phyloP scores from a whole-genome alignment of 352 stramenopile genomes.

The Phytopythium kandeliae region DNA sequence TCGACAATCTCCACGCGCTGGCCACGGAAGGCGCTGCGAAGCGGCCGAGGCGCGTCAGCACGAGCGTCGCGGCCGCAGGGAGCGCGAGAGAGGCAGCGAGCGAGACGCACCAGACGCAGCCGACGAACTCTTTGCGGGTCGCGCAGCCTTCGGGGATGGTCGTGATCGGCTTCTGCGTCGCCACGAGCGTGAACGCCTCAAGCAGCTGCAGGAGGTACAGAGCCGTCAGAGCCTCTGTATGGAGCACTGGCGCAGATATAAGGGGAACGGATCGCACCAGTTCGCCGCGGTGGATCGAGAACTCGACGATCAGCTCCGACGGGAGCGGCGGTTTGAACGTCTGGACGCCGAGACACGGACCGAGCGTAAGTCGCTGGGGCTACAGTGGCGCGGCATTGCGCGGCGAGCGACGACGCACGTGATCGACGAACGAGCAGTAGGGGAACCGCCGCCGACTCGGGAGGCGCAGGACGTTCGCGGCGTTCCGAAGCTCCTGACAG shows the following conservation, averaged over 20 bases:
- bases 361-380: too few relatives aligned
- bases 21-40: slow-evolving; percentile 48
- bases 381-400: background rate
- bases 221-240: too few relatives aligned
- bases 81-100: too few relatives aligned
- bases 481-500: slow-evolving; percentile 62
- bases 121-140: slow-evolving; percentile 78
- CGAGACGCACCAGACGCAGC: slow-evolving; percentile 63
- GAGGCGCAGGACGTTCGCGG: slow-evolving; percentile 63
- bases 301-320: slow-evolving; percentile 73
- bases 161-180: slow-evolving; percentile 46
- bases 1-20: slow-evolving; percentile 80
- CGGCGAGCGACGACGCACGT: slow-evolving; percentile 30
- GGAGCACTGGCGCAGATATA: too few relatives aligned
- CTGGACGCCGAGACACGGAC: slow-evolving; percentile 31
- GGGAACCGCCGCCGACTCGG: slow-evolving; percentile 74
- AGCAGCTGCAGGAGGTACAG: slow-evolving; percentile 59
- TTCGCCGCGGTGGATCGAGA: slow-evolving; percentile 77
- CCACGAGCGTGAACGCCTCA: slow-evolving; percentile 59
- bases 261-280: too few relatives aligned
- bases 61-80: background rate
- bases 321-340: slow-evolving; percentile 69
- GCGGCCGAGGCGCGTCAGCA: background rate
- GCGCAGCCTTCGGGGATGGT: slow-evolving; percentile 55
- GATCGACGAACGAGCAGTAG: slow-evolving; percentile 73